Percentiles rank a stretch among this genome's conserved stretches.
Evolutionary conservation across 352 stramenopile species (phyloP).

Genomic region (Phytophthora sojae): DNA sequence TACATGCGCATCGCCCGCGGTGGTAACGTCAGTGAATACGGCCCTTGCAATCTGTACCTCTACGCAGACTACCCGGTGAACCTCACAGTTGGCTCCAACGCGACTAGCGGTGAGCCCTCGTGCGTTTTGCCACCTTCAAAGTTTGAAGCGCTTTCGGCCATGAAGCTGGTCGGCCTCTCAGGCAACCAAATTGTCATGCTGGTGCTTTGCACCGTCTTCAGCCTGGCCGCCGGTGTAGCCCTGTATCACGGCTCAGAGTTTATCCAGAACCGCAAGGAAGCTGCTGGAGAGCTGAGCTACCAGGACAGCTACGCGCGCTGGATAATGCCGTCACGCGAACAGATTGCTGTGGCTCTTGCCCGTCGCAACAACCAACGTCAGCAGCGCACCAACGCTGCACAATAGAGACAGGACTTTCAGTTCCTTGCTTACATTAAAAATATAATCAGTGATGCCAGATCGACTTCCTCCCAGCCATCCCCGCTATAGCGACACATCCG

Average conservation of each 20-base stretch:
- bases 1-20: constrained; percentile 83
- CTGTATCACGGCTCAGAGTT: constrained; percentile 59
- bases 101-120: constrained; percentile 33
- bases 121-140: constrained; percentile 40
- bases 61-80: constrained; percentile 79
- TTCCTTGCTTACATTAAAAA: constrained; percentile 45
- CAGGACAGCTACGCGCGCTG: constrained; percentile 68
- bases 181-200: constrained; percentile 47
- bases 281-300: constrained; percentile 51
- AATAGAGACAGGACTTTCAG: constrained; percentile 25
- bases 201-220: constrained; percentile 45
- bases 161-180: constrained; percentile 51
- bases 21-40: constrained; percentile 34
- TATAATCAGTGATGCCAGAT: constrained; percentile 31
- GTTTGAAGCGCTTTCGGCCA: constrained; percentile 51
- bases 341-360: constrained; percentile 54
- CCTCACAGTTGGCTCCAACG: constrained; percentile 39
- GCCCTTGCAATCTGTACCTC: constrained; percentile 80
- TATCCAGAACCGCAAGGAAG: constrained; percentile 50
- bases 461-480: neutral
- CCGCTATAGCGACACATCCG: constrained; percentile 44
- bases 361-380: constrained; percentile 26
- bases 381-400: constrained; percentile 12
- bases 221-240: constrained; percentile 45
- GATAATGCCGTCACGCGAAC: constrained; percentile 72